These are phyloP conservation scores for Diaporthe australafricana DNA, from an alignment of 2,329 filamentous ascomycete genomes.

Conservation along the genomic window DNA sequence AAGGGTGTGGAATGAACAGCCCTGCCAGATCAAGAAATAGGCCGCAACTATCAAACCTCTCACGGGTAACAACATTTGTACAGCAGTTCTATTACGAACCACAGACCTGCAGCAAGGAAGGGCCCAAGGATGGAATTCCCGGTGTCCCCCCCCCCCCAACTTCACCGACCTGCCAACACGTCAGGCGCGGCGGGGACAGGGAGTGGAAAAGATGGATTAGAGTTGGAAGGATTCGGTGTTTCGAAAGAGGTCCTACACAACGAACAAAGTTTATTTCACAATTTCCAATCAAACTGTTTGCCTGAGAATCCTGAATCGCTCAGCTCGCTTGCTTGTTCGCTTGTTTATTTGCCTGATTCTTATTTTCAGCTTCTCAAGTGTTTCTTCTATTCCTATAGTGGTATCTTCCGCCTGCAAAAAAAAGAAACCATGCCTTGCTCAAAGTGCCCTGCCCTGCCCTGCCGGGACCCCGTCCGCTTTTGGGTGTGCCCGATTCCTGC, in stretches of 20 bases:
- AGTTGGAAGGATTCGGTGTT: constrained; percentile 25
- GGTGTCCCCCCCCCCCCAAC: background rate
- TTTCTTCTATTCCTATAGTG: background rate
- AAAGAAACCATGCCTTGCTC: constrained; percentile 2
- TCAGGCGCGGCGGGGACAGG: background rate
- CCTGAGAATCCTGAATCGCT: constrained; percentile 14
- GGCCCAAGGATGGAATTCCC: background rate
- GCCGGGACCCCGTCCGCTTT: background rate
- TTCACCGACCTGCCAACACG: background rate
- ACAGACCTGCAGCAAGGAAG: background rate
- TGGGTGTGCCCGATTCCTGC: constrained; percentile 10
- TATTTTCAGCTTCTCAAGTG: background rate
- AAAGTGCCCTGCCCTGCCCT: background rate
- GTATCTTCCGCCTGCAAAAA: too few relatives aligned
- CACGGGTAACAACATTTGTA: too few relatives aligned
- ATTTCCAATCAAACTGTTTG: background rate
- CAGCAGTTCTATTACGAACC: background rate
- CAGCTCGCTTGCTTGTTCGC: background rate
- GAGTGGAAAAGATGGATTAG: background rate
- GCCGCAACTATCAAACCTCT: too few relatives aligned
- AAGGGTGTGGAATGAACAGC: too few relatives aligned
- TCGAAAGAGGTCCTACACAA: constrained; percentile 14
- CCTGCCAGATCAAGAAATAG: too few relatives aligned
- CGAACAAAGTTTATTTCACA: constrained; percentile 2
- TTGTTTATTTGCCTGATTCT: too few relatives aligned